phyloP scores from a whole-genome alignment of 225 moss, liverwort and hornwort species.

The Marchantia polymorpha region DNA sequence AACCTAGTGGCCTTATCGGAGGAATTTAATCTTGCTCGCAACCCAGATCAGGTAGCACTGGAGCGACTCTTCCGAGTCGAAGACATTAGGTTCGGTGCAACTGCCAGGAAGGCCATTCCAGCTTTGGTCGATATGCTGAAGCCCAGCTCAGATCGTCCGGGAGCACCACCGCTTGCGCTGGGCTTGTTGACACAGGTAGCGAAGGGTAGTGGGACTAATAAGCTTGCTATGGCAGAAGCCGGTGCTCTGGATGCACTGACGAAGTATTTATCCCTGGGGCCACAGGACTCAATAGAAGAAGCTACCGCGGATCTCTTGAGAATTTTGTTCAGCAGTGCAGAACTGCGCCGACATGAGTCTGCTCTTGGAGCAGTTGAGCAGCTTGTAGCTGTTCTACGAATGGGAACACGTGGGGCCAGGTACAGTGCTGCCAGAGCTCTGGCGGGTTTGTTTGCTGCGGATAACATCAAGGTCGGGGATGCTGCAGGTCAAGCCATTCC shows the following conservation, averaged over 20 bases:
- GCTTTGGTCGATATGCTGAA: conserved; percentile 91
- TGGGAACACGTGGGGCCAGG: conserved; percentile 88
- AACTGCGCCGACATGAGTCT: conserved; percentile 81
- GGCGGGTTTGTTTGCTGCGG: conserved; percentile 78
- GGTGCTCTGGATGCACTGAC: conserved; percentile 93
- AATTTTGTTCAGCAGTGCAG: conserved; percentile 79
- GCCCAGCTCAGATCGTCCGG: conserved; percentile 90
- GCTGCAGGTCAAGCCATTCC: conserved; percentile 94
- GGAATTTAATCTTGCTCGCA: conserved; percentile 73
- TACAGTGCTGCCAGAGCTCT: conserved; percentile 88
- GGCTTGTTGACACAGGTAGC: conserved; percentile 89
- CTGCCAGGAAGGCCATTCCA: conserved; percentile 95
- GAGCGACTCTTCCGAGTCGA: conserved; percentile 94
- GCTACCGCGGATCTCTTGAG: conserved; percentile 87
- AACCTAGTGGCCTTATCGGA: conserved; percentile 78
- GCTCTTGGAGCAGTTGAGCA: conserved; percentile 91
- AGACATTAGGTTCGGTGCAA: conserved; percentile 91
- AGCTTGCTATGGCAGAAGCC: conserved; percentile 96
- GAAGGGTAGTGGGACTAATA: conserved; percentile 86
- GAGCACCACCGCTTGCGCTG: conserved; percentile 88
- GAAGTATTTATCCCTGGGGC: conserved; percentile 91
- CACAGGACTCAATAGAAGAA: conserved; percentile 94
- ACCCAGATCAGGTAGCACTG: conserved; percentile 92
- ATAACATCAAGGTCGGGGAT: conserved; percentile 80
- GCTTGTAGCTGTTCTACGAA: conserved; percentile 83